phyloP scores from a whole-genome alignment of 805 yeast species.

The Cyberlindnera lachancei region DNA sequence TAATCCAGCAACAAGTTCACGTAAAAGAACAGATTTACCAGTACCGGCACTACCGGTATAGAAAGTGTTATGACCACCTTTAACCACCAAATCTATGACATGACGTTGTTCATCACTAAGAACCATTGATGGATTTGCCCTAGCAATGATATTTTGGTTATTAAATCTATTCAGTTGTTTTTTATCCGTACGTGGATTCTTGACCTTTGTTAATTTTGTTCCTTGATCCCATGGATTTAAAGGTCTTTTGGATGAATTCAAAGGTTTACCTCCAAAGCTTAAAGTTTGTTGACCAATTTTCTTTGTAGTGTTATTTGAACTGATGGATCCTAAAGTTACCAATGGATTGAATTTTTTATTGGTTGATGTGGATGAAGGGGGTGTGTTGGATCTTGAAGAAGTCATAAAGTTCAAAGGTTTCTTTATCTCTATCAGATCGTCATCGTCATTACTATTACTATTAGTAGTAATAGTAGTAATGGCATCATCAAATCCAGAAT shows the following conservation, averaged over 20 bases:
- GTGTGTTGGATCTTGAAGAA: slow-evolving; percentile 1
- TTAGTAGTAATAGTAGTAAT: no score
- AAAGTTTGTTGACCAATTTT: slow-evolving; percentile 4
- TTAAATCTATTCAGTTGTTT: background rate
- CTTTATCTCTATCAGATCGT: background rate
- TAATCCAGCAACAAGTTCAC: slow-evolving; percentile 54
- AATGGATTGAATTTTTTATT: slow-evolving; percentile 1
- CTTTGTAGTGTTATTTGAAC: background rate
- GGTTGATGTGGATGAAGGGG: background rate
- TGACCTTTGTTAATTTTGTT: slow-evolving; percentile 3
- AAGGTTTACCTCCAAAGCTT: slow-evolving; percentile 3
- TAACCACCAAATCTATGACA: slow-evolving; percentile 46
- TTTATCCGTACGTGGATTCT: slow-evolving; percentile 8
- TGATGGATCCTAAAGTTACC: slow-evolving; percentile 4
- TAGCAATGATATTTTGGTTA: slow-evolving; percentile 4
- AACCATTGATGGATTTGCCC: slow-evolving; percentile 2
- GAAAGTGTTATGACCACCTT: slow-evolving; percentile 47
- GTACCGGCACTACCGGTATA: slow-evolving; percentile 88
- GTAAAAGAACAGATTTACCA: slow-evolving; percentile 68
- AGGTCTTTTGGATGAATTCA: slow-evolving; percentile 5
- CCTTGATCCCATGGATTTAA: slow-evolving; percentile 9
- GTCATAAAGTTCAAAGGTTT: slow-evolving; percentile 8
- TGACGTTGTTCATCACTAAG: slow-evolving; percentile 41
- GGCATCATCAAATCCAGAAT: no score
- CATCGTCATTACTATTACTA: no score